These are phyloP conservation scores for Lasiodiplodia theobromae DNA, from an alignment of 2,329 filamentous ascomycete genomes.

Conservation along the genomic window DNA sequence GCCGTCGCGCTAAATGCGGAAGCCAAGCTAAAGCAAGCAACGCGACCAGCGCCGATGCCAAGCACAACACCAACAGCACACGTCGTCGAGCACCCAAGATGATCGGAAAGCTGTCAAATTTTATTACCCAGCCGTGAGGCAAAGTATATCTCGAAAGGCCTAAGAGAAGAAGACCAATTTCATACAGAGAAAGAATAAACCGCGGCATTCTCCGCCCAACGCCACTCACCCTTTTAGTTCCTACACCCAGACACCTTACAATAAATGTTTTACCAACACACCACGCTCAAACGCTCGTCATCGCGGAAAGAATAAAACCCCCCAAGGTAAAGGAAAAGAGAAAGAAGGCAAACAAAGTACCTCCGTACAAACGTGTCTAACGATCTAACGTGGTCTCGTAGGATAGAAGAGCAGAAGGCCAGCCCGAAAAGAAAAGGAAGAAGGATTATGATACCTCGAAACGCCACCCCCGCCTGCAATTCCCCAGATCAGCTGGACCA, in stretches of 20 bases:
- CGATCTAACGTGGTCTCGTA: constrained; percentile 18
- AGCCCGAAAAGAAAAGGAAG: background rate
- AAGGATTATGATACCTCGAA: background rate
- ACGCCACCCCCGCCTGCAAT: background rate
- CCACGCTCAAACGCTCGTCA: constrained; percentile 15
- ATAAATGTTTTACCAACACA: constrained; percentile 7
- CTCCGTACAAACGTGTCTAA: constrained; percentile 5
- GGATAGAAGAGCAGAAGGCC: background rate
- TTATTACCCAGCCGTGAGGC: background rate
- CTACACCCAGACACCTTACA: constrained; percentile 18
- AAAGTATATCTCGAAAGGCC: background rate
- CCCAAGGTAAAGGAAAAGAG: background rate
- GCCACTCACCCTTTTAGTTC: background rate
- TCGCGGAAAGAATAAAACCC: background rate
- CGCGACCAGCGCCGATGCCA: background rate
- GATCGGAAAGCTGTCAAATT: background rate
- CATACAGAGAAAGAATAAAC: background rate
- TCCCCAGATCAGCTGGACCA: background rate
- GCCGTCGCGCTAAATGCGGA: no score
- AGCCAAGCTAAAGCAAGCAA: background rate
- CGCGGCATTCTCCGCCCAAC: background rate
- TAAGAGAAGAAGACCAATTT: no score
- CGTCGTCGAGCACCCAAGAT: background rate
- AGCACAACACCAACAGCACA: background rate
- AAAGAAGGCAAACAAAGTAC: background rate